Base-by-base conservation (phyloP, 768 basidiomycete genomes). In the Dentipellis sp. region DNA sequence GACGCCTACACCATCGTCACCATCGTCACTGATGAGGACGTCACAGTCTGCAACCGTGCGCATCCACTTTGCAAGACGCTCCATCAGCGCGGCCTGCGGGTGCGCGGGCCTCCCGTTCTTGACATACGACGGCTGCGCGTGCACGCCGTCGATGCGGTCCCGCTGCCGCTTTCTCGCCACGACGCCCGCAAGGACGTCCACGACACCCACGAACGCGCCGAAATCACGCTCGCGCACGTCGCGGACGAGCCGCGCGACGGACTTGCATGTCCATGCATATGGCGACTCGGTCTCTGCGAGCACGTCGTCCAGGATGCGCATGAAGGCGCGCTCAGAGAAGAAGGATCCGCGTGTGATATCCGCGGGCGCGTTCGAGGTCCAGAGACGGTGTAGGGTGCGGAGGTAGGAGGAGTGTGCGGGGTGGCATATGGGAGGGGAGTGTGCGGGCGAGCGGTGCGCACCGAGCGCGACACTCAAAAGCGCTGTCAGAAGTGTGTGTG, bases 241-340 rank as follows among this genome's bases (percentile, higher is more conserved):
- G n/a, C 67, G 63, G 3, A 67, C 69, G 46, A 79, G 64, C 8
- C 64, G 73, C 37, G 70, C 63, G 14, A 76, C 59, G 10, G 73
- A 74, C 59, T 72, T 74, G 57, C 72, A 76, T 12, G 71, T 66
- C 78, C 78, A 82, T 38, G 69, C 64, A 14, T 62, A 55, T 8
- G 63, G 53, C 19, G 55, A 39, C 37, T 51, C 55, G n/a, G 57
- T 40, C 22, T 62, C 50, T 11, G 53, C 56, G n/a, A 78, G 59
- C 21, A 63, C 68, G 4, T 67, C 63, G 14, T 68, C 60, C 14
- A 78, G 64, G 7, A 68, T 55, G 21, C 64, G 58, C 6, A 68
- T 64, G 57, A 76, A 78, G 3, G 63, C 63, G 16, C 62, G 60
- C 12, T 66, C 63, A 10, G 60, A 52, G 35, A 60, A 57, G 14